Evolutionary conservation across 805 yeast genomes (phyloP).

Genomic region (Wickerhamiella qilinensis): DNA sequence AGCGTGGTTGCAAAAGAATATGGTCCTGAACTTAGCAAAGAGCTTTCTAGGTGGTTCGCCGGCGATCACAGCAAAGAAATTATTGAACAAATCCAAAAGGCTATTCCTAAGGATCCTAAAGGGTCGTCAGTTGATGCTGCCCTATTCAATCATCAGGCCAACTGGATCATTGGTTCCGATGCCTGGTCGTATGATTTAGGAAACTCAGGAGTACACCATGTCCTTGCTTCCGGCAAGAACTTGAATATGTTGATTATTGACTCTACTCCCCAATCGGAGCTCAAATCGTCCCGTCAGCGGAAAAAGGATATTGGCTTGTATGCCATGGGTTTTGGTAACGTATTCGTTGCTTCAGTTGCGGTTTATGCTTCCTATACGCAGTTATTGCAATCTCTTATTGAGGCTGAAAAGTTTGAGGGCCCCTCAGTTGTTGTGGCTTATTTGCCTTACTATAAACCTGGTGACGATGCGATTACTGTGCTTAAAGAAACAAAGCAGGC

Average conservation of each 20-base stretch:
- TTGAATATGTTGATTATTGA: constrained; percentile 77
- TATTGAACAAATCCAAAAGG: constrained; percentile 6
- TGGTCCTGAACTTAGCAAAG: constrained; percentile 34
- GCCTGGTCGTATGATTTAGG: constrained; percentile 93
- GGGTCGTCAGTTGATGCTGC: constrained; percentile 23
- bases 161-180: constrained; percentile 88
- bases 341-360: constrained; percentile 89
- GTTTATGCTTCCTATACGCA: constrained; percentile 89
- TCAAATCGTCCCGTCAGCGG: constrained; percentile 25
- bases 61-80: constrained; percentile 16
- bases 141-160: constrained; percentile 32
- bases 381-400: constrained; percentile 70
- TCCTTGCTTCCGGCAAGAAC: constrained; percentile 57
- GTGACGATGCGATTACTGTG: constrained; percentile 49
- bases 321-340: constrained; percentile 83
- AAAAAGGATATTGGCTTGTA: constrained; percentile 88
- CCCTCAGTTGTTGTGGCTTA: constrained; percentile 87
- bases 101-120: constrained; percentile 20
- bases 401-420: constrained; percentile 79
- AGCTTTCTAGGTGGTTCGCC: constrained; percentile 56
- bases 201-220: constrained; percentile 76
- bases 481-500: constrained; percentile 77
- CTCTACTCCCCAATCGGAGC: constrained; percentile 47
- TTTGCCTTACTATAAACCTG: constrained; percentile 46
- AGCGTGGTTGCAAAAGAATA: constrained; percentile 27